Evolutionary conservation across 495 filamentous ascomycete species (phyloP), one percentile per base, ranked within the genome.

Genomic region (Endocarpon pusillum): DNA sequence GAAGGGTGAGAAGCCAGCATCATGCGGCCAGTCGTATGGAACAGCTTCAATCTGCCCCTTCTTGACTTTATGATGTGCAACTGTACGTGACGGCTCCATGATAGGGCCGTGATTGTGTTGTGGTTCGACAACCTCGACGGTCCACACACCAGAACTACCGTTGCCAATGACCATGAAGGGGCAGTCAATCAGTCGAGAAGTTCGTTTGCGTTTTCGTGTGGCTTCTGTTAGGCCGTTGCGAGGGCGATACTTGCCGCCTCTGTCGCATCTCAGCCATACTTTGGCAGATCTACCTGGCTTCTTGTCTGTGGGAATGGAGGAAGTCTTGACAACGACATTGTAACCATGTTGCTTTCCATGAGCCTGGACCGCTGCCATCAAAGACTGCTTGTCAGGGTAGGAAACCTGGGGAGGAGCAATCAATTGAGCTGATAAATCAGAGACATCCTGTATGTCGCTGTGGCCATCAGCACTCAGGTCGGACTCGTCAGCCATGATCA

Each of bases 1-100:
- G 23, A 54, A 54, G 4, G 65, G 61, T 4, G 64, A 61, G 34
- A 78, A 59, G 15, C 55, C 55, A 9, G 58, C 58, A 48, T 76
- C 67, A 41, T 76, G 71, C 1, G 74, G 75, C 72, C 72, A 78
- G 32, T 57, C 52, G 45, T 78, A 78, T 19, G 73, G 73, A 1
- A 44, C 37, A 0, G 67, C 61, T 6, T 58, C 52, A 21, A 69
- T 44, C 37, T 61, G 60, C 19, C 61, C 59, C 36, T 62, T 62
- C 21, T 59, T 57, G 25, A 59, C 54, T 30, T 63, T 58, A 42
- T 52, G 46, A 18, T 51, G 43, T 28, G 55, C 54, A 7, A 17
- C 12, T 31, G 12, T n/a, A 4, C 55, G 55, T 18, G 57, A 51
- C 35, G 55, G 54, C 29, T 64, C 60, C 20, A 58, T 27, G 8